Conservation (phyloP, 371 early-diverging fungal species). For the Zychaea mexicana region DNA sequence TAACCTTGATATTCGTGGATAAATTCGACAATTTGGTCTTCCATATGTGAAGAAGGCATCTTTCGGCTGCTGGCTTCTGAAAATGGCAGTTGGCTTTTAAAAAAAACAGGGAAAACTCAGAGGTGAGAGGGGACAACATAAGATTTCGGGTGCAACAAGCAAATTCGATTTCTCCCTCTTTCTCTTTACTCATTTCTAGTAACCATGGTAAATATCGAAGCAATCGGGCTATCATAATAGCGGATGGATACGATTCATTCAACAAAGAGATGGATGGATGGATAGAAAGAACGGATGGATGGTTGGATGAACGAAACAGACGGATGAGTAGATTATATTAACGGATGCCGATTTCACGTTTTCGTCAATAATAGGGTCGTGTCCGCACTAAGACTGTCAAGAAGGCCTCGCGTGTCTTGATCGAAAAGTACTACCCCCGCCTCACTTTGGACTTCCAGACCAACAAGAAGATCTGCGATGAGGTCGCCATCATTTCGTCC, state of each 20-base stretch:
- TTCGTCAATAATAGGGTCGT: constrained; percentile 33
- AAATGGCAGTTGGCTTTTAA: constrained; percentile 16
- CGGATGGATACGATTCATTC: not conserved
- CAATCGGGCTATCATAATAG: not conserved
- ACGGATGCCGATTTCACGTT: too few species aligned
- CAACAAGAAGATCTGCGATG: constrained; percentile 98
- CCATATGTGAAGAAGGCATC: constrained; percentile 16
- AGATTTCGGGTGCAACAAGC: not conserved
- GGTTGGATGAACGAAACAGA: constrained; percentile 14
- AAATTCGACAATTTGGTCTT: constrained; percentile 26
- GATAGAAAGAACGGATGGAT: constrained; percentile 14
- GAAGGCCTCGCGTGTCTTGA: constrained; percentile 98
- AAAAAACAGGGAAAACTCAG: not conserved
- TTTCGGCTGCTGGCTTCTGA: not conserved
- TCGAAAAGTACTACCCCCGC: constrained; percentile 99
- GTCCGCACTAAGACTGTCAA: constrained; percentile 97
- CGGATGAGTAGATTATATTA: constrained; percentile 10
- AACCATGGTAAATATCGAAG: constrained; percentile 6
- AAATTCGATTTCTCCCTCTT: constrained; percentile 5
- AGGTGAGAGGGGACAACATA: too few species aligned
- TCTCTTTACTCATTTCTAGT: constrained; percentile 10
- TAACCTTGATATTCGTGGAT: constrained; percentile 51
- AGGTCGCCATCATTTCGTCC: constrained; percentile 96
- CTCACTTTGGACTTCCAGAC: constrained; percentile 99
- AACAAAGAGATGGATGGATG: constrained; percentile 6